Percentiles rank a stretch among this genome's conserved stretches.
Evolutionary conservation across 1,284 basidiomycete species (phyloP).

Genomic region (Agroathelia rolfsii): DNA sequence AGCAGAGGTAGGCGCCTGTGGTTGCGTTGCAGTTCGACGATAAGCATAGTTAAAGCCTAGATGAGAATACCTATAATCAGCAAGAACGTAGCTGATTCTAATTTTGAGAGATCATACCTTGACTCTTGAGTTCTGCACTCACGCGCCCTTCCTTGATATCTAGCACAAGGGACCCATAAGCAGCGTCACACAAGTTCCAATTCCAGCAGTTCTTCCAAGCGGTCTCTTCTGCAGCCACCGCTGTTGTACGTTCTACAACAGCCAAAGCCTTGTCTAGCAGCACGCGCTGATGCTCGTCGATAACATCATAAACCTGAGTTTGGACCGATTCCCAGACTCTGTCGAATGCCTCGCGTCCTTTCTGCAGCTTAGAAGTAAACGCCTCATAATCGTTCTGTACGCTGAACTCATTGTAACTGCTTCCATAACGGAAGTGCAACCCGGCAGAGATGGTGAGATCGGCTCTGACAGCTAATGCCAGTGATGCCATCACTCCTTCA

Average conservation of each 20-base stretch:
- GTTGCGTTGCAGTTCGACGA: conserved; percentile 57
- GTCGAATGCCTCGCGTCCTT: conserved; percentile 78
- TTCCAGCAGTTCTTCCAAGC: conserved; percentile 99
- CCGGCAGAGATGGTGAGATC: conserved; percentile 93
- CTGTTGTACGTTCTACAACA: conserved; percentile 75
- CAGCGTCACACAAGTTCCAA: conserved; percentile 94
- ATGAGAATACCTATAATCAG: conserved; percentile 8
- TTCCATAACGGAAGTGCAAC: conserved; percentile 94
- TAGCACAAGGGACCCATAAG: conserved; percentile 81
- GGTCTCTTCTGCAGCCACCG: conserved; percentile 66
- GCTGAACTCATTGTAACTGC: conserved; percentile 95
- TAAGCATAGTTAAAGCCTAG: conserved; percentile 94
- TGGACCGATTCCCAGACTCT: conserved; percentile 94
- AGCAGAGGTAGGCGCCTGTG: conserved; percentile 27
- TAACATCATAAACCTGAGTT: conserved; percentile 82
- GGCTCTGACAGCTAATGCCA: conserved; percentile 85
- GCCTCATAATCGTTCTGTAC: conserved; percentile 86
- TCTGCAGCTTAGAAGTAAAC: conserved; percentile 74
- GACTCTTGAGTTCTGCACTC: conserved; percentile 84
- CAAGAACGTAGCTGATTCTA: conserved; percentile 2
- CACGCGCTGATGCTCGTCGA: conserved; percentile 86
- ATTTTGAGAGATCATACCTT: conserved; percentile 44
- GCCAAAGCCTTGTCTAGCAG: conserved; percentile 85
- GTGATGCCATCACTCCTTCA: conserved; percentile 87
- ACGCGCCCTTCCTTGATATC: conserved; percentile 89